Base-by-base conservation (phyloP, 805 yeast genomes). In the Metschnikowia kofuensis region DNA sequence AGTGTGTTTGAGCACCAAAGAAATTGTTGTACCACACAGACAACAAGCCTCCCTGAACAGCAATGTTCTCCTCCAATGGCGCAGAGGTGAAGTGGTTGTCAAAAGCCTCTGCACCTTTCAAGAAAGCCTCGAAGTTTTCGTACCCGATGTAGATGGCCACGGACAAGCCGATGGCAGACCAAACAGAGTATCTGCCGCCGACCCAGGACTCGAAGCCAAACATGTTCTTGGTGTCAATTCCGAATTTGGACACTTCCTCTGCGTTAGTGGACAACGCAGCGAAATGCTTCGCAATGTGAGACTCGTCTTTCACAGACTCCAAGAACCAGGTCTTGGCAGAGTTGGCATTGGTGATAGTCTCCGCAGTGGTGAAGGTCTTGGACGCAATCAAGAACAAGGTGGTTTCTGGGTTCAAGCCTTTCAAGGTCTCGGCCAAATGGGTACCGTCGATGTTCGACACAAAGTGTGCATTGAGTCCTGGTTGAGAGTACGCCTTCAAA, bases 171-270 rank as follows among this genome's bases (percentile, higher is more conserved):
- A 94, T 94, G 55, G 99, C 95, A 38, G 96, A 88, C 99, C 99
- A 94, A 54, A 94, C 99, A n/a, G 99, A 94, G 84, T 94, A 94
- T 74, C 99, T 87, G 68, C 99, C 99, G 66, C 99, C 99, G 57
- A 94, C 99, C 99, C 99, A 94, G 75, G 77, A 85, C 71, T 91
- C 97, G 65, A 94, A 94, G 56, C 96, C 98, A 73, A 94, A 94
- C 99, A 94, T 94, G 80, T 94, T 94, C 70, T 83, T 86, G 68
- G 97, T 83, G 77, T 94, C 98, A 60, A 94, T 94, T 66, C 99
- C 99, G 64, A 94, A 94, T 75, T 89, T 87, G 63, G 85, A 79
- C 56, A 94, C 99, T 72, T 87, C 97, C 45, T 72, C 74, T 53
- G 89, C 95, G 70, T 94, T 94, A 55, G 99, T 94, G 54, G 96